Percentiles rank a stretch among this genome's conserved stretches.
These are phyloP conservation scores for Lasiosphaeriaceae sp. DNA, from an alignment of 495 filamentous ascomycete genomes.

Conservation along the genomic window DNA sequence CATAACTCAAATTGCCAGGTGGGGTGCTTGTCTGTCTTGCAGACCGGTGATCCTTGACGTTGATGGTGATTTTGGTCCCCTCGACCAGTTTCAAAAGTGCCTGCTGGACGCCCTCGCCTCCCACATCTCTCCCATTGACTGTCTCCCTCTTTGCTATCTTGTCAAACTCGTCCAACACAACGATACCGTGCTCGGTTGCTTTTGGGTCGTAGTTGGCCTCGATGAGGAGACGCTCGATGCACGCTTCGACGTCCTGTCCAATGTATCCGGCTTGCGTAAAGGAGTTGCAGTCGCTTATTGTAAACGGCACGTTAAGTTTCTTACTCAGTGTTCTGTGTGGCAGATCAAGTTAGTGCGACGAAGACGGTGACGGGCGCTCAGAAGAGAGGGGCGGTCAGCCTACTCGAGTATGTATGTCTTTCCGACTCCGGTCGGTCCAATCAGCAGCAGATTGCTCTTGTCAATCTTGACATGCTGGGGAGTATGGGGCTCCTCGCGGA, in stretches of 20 bases:
- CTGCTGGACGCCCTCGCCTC: conserved; percentile 93
- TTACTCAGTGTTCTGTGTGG: conserved; percentile 43
- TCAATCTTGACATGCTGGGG: conserved; percentile 72
- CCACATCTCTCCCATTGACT: conserved; percentile 67
- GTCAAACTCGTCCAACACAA: conserved; percentile 94
- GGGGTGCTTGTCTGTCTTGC: conserved; percentile 45
- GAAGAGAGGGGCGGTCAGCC: background rate
- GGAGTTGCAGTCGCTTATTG: conserved; percentile 94
- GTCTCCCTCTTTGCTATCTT: conserved; percentile 71
- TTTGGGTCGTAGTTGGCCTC: conserved; percentile 87
- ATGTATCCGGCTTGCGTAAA: conserved; percentile 98
- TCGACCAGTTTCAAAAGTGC: conserved; percentile 94
- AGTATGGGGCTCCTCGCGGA: conserved; percentile 42
- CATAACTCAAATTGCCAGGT: conserved; percentile 28
- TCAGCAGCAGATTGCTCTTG: conserved; percentile 90
- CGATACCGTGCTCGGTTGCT: conserved; percentile 84
- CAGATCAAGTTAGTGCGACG: conserved; percentile 10
- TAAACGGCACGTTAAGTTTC: conserved; percentile 85
- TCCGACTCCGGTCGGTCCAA: conserved; percentile 92
- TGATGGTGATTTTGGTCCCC: conserved; percentile 86
- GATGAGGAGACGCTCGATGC: conserved; percentile 82
- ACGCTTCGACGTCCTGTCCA: conserved; percentile 91
- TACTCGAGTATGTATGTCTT: conserved; percentile 91
- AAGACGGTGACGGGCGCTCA: background rate
- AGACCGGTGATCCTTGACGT: conserved; percentile 74